These are phyloP conservation scores for Cystofilobasidium ferigula DNA, from an alignment of 768 basidiomycete genomes.

Conservation along the genomic window DNA sequence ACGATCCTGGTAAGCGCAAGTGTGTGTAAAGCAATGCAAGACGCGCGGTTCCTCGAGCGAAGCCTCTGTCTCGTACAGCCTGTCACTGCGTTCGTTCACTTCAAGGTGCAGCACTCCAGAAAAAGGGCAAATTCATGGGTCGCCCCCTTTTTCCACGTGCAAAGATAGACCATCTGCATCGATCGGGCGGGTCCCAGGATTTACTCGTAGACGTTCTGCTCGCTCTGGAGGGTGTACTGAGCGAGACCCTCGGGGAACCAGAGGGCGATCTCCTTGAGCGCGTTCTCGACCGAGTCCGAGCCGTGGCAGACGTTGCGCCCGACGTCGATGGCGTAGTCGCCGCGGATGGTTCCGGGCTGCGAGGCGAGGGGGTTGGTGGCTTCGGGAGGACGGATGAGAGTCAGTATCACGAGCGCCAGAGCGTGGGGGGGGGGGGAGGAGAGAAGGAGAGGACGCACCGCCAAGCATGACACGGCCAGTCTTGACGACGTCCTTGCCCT, in stretches of 20 bases:
- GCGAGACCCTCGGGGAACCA: conserved; percentile 41
- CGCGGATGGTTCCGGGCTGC: conserved; percentile 83
- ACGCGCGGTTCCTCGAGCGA: too few relatives aligned
- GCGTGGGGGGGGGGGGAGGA: not conserved
- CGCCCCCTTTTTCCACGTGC: too few relatives aligned
- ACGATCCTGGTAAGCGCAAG: too few relatives aligned
- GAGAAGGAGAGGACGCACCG: conserved; percentile 44
- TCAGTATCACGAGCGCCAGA: not conserved
- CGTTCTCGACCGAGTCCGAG: conserved; percentile 41
- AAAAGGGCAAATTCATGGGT: too few relatives aligned
- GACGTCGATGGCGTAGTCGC: conserved; percentile 65
- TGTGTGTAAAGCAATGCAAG: too few relatives aligned
- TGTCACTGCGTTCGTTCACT: too few relatives aligned
- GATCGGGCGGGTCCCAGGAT: too few relatives aligned
- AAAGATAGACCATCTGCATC: too few relatives aligned
- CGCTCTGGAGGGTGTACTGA: conserved; percentile 24
- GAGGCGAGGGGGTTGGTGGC: conserved; percentile 73
- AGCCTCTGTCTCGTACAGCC: too few relatives aligned
- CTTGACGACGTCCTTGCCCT: conserved; percentile 57
- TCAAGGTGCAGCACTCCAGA: too few relatives aligned
- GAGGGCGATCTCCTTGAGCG: conserved; percentile 84
- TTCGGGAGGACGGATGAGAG: not conserved
- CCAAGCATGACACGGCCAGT: conserved; percentile 93
- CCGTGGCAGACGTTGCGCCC: conserved; percentile 39
- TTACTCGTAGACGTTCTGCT: conserved; percentile 26